Conservation (phyloP, 306 rosid genomes). For the Quercus rubra region DNA sequence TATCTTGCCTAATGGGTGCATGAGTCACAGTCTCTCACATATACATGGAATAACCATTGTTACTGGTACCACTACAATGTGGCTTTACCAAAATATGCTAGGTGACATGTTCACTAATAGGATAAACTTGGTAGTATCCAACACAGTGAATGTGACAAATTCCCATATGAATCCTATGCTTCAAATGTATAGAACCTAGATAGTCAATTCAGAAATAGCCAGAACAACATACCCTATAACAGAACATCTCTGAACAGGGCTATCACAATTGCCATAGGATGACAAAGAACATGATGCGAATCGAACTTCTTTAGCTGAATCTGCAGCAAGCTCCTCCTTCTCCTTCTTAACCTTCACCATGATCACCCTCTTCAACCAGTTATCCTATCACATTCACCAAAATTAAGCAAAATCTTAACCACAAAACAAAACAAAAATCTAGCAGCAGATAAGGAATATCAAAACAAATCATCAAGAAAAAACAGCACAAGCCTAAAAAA, state of each 20-base stretch:
- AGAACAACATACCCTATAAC: conserved; percentile 29
- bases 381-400: not conserved
- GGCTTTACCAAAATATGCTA: not conserved
- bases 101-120: not conserved
- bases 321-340: conserved; percentile 19
- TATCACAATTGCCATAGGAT: conserved; percentile 10
- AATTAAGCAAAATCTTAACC: not conserved
- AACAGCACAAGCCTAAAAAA: not conserved
- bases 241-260: conserved; percentile 19
- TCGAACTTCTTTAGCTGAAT: conserved; percentile 21
- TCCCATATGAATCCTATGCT: not conserved
- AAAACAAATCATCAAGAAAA: not conserved
- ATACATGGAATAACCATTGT: not conserved
- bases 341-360: conserved; percentile 32
- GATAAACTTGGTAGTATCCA: not conserved
- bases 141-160: not conserved
- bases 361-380: not conserved
- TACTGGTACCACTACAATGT: not conserved
- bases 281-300: conserved; percentile 24
- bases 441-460: not conserved
- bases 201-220: not conserved
- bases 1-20: not conserved
- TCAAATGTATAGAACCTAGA: not conserved
- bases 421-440: not conserved
- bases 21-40: not conserved